Conservation (phyloP, 805 yeast genomes). For the Naumovozyma castellii region DNA sequence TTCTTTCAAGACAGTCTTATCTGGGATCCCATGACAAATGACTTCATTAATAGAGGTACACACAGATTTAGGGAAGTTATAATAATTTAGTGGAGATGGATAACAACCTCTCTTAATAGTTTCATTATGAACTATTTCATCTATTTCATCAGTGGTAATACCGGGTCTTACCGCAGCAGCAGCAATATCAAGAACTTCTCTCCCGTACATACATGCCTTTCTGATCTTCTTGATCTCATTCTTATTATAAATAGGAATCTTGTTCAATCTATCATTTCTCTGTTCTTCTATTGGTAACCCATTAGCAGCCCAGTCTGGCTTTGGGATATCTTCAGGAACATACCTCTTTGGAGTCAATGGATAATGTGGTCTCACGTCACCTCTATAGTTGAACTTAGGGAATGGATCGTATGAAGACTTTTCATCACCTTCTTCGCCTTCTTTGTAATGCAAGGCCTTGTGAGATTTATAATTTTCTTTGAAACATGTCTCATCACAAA, state of each 20-base stretch:
- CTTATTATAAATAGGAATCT: conserved; percentile 53
- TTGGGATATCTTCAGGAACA: conserved; percentile 60
- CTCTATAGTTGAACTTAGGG: conserved; percentile 67
- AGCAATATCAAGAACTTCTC: conserved; percentile 85
- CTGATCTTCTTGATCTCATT: conserved; percentile 69
- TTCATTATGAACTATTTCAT: conserved; percentile 76
- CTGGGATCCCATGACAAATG: conserved; percentile 97
- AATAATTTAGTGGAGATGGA: conserved; percentile 92
- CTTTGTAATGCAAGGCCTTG: conserved; percentile 62
- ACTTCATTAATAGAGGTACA: conserved; percentile 94
- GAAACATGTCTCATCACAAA: conserved; percentile 82
- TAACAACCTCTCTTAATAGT: conserved; percentile 82
- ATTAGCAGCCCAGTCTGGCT: conserved; percentile 74
- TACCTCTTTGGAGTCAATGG: conserved; percentile 67
- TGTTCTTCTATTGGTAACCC: conserved; percentile 80
- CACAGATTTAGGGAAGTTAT: conserved; percentile 82
- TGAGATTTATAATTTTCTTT: conserved; percentile 62
- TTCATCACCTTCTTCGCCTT: conserved; percentile 34
- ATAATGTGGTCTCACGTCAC: conserved; percentile 65
- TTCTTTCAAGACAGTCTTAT: conserved; percentile 72
- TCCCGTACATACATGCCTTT: conserved; percentile 61
- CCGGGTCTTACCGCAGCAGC: conserved; percentile 83
- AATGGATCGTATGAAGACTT: conserved; percentile 69
- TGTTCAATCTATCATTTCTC: conserved; percentile 54
- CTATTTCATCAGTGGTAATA: conserved; percentile 86